Evolutionary conservation across 2,329 filamentous ascomycete genomes (phyloP), one percentile per base, ranked within the genome.

Genomic region (Cladosporium sp.): DNA sequence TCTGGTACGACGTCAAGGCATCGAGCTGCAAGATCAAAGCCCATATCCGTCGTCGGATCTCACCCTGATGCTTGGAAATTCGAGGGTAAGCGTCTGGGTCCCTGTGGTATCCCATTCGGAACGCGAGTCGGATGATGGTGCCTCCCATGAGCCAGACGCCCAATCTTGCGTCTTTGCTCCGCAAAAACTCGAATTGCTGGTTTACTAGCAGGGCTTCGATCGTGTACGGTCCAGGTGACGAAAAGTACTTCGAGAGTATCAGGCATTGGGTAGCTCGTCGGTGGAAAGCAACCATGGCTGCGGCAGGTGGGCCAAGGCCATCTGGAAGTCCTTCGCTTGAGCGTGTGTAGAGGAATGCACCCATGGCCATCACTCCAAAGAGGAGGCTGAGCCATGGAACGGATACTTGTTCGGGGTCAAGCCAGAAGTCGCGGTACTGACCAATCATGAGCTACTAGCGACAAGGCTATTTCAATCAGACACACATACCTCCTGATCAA

Each of bases 41-140:
- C 57, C 57, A 59, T n/a, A 47, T 38, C 8, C 57, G 34, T 32
- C 57, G 57, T 21, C 57, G 21, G 14, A 59, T 59, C 36, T 59
- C 57, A 18, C 57, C 57, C 21, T 59, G 28, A n/a, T 34, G 36
- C 15, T 26, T 26, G 8, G 57, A 59, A 2, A 59, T 59, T 8
- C 38, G 34, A 47, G 57, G 57, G 38, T 59, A 59, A 28, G 30
- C 18, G n/a, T 26, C 38, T 18, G 57, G 57, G 6, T 59, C 57
- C 10, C 57, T 11, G 34, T 59, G 57, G 26, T 59, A 59, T n/a
- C 57, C 57, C 38, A 59, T 38, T 3, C 57, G 57, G n/a, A 59
- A 47, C 12, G 57, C 57, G 3, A 47, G 21, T 41, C 57, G 28
- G n/a, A 47, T 59, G 8, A 41, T 36, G 12, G 36, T n/a, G 26